Percentiles rank a stretch among this genome's conserved stretches.
These are phyloP conservation scores for Ormosia semicastrata DNA, from an alignment of 306 rosid genomes.

Conservation along the genomic window DNA sequence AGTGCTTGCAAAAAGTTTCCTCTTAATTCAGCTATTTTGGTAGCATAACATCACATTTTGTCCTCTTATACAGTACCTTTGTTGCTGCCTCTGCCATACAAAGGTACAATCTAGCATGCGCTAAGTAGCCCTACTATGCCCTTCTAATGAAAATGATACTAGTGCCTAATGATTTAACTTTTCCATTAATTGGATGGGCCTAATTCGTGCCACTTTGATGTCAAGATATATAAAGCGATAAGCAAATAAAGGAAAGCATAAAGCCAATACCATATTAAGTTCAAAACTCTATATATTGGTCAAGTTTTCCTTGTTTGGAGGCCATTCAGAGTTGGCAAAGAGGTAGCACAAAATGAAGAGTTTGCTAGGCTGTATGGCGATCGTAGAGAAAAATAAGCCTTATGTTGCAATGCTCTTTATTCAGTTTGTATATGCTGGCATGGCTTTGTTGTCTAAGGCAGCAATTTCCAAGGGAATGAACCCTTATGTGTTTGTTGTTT, in stretches of 20 bases:
- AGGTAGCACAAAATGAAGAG: constrained; percentile 41
- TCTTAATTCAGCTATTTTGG: not conserved
- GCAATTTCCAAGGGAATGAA: constrained; percentile 90
- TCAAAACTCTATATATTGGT: constrained; percentile 35
- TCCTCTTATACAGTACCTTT: not conserved
- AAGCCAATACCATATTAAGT: constrained; percentile 3
- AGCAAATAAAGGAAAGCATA: constrained; percentile 26
- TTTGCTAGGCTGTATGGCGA: constrained; percentile 15
- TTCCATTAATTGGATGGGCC: constrained; percentile 21
- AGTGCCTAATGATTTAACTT: constrained; percentile 39
- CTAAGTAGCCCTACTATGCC: not conserved
- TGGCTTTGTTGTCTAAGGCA: constrained; percentile 91
- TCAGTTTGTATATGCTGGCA: constrained; percentile 78
- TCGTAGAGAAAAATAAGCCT: constrained; percentile 48
- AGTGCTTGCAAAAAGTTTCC: constrained; percentile 31
- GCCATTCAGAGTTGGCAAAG: not conserved
- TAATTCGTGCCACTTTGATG: constrained; percentile 25
- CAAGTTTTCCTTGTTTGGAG: constrained; percentile 2
- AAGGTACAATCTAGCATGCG: constrained; percentile 29
- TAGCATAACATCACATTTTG: constrained; percentile 6
- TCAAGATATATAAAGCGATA: constrained; percentile 18
- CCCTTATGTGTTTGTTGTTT: constrained; percentile 85
- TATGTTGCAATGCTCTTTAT: constrained; percentile 71
- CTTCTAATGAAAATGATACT: constrained; percentile 4
- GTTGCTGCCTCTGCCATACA: constrained; percentile 16